phyloP scores from a whole-genome alignment of 2,329 filamentous ascomycete genomes.

The Mycosphaerelloides madeirae region DNA sequence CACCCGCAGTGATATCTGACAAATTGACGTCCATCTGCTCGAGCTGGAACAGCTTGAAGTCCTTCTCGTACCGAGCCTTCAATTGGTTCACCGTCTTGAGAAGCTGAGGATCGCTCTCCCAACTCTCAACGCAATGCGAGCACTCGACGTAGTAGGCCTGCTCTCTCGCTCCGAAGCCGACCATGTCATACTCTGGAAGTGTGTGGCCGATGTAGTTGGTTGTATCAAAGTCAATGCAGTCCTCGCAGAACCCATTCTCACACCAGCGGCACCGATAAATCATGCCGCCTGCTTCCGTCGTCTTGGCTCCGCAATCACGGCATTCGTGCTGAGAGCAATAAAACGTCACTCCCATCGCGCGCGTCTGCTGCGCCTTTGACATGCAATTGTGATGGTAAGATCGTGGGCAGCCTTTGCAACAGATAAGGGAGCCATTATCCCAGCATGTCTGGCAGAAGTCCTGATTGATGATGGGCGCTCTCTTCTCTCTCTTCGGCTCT shows the following conservation, averaged over 20 bases:
- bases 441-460: slow-evolving; percentile 51
- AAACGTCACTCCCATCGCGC: slow-evolving; percentile 43
- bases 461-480: slow-evolving; percentile 45
- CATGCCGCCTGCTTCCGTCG: slow-evolving; percentile 45
- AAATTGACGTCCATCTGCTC: background rate
- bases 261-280: slow-evolving; percentile 54
- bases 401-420: slow-evolving; percentile 52
- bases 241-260: slow-evolving; percentile 53
- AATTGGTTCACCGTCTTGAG: slow-evolving; percentile 8
- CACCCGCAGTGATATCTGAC: slow-evolving; percentile 1
- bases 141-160: slow-evolving; percentile 54
- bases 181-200: slow-evolving; percentile 50
- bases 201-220: slow-evolving; percentile 49
- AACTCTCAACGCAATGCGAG: slow-evolving; percentile 39
- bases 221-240: slow-evolving; percentile 53
- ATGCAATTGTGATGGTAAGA: slow-evolving; percentile 52
- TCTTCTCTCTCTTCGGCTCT: slow-evolving; percentile 48
- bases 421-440: slow-evolving; percentile 45
- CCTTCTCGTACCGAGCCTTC: slow-evolving; percentile 12
- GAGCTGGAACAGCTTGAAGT: slow-evolving; percentile 7
- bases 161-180: slow-evolving; percentile 39
- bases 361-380: slow-evolving; percentile 36
- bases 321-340: slow-evolving; percentile 56
- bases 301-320: slow-evolving; percentile 49
- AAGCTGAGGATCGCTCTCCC: slow-evolving; percentile 26